Evolutionary conservation across 2,329 filamentous ascomycete species (phyloP).

Genomic region (Xylariaceae sp.): DNA sequence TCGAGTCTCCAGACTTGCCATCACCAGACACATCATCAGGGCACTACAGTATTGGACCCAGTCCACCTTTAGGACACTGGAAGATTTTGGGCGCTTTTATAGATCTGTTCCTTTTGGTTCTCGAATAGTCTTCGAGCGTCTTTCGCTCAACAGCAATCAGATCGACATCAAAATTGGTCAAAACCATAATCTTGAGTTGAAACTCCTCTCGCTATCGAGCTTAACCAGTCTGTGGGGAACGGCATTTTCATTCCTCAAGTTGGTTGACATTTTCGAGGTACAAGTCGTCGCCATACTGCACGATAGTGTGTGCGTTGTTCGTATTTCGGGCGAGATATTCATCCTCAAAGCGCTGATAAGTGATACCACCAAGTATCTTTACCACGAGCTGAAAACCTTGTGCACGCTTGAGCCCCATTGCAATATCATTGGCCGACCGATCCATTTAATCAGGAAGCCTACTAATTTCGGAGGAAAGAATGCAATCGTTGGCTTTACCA

Average conservation of each 20-base stretch:
- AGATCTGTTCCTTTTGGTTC: constrained; percentile 55
- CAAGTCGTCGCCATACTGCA: constrained; percentile 53
- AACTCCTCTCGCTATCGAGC: constrained; percentile 44
- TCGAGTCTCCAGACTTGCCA: constrained; percentile 48
- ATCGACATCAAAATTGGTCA: constrained; percentile 46
- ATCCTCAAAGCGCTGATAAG: constrained; percentile 59
- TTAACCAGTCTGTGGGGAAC: constrained; percentile 45
- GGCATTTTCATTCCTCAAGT: constrained; percentile 40
- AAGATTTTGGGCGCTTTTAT: constrained; percentile 38
- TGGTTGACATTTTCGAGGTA: constrained; percentile 50
- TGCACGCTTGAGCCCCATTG: constrained; percentile 51
- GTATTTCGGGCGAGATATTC: constrained; percentile 40
- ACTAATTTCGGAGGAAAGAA: constrained; percentile 55
- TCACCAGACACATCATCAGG: constrained; percentile 53
- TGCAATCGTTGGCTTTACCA: constrained; percentile 55
- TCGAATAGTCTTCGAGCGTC: constrained; percentile 51
- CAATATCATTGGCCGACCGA: constrained; percentile 51
- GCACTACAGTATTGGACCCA: constrained; percentile 52
- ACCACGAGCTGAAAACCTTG: constrained; percentile 58
- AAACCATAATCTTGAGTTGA: constrained; percentile 53
- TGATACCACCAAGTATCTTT: constrained; percentile 57
- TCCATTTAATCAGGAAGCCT: constrained; percentile 54
- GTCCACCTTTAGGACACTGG: constrained; percentile 30
- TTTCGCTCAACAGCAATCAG: constrained; percentile 46
- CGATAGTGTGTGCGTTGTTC: constrained; percentile 58